These are phyloP conservation scores for Arachnopeziza araneosa DNA, from an alignment of 2,329 filamentous ascomycete species.

Conservation along the genomic window DNA sequence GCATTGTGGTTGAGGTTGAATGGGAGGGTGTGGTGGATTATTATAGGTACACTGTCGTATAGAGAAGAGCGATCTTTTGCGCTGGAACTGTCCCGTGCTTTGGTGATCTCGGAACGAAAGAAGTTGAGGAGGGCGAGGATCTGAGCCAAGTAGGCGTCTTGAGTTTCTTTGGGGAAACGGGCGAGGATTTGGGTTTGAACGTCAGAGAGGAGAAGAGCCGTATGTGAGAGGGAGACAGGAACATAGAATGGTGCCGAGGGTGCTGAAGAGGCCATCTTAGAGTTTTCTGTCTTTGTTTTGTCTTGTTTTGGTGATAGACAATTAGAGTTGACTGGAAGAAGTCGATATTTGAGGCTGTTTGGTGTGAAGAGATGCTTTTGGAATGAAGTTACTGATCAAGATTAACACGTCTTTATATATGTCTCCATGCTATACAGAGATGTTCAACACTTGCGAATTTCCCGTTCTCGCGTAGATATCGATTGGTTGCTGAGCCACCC, in stretches of 20 bases:
- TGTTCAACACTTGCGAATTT: too few relatives aligned
- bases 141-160: background rate
- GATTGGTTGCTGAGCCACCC: too few relatives aligned
- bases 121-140: background rate
- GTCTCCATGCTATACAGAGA: background rate
- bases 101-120: background rate
- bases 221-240: background rate
- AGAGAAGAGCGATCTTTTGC: background rate
- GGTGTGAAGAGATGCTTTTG: too few relatives aligned
- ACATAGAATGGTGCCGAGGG: background rate
- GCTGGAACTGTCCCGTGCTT: background rate
- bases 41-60: background rate
- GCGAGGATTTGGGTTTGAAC: background rate
- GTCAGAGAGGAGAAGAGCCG: background rate
- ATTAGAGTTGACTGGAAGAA: too few relatives aligned
- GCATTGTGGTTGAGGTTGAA: background rate
- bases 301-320: too few relatives aligned
- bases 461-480: too few relatives aligned
- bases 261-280: too few relatives aligned
- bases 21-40: background rate
- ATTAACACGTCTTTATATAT: slow-evolving; percentile 14
- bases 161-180: background rate
- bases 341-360: too few relatives aligned
- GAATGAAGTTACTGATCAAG: too few relatives aligned
- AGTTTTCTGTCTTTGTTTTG: too few relatives aligned